A percentile compares a stretch with the other conserved stretches of the same genome.
Evolutionary conservation across 352 stramenopile genomes (phyloP).

Genomic region (Salisapilia sapeloensis): DNA sequence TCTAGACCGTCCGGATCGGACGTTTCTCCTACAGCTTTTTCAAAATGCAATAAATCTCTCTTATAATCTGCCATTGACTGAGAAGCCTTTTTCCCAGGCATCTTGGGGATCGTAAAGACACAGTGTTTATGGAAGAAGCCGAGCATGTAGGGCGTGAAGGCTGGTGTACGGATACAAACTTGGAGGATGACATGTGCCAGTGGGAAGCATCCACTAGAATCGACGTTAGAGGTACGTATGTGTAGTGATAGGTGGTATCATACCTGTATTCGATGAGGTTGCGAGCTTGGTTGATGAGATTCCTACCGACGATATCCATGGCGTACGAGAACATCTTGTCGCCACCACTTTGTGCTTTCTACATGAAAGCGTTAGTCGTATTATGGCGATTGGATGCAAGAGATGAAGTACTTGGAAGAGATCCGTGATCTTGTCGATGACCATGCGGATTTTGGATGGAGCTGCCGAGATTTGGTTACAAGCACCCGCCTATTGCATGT

Average conservation of each 20-base stretch:
- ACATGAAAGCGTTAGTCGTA: neutral
- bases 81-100: slow-evolving; percentile 23
- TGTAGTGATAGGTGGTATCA: slow-evolving; percentile 3
- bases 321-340: slow-evolving; percentile 55
- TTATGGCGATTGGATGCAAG: neutral
- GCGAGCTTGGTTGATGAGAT: slow-evolving; percentile 48
- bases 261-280: slow-evolving; percentile 67
- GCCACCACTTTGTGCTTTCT: slow-evolving; percentile 32
- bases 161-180: slow-evolving; percentile 47
- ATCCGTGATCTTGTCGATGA: slow-evolving; percentile 50
- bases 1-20: slow-evolving; percentile 37
- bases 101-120: slow-evolving; percentile 54
- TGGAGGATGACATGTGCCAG: slow-evolving; percentile 65
- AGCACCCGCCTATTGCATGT: slow-evolving; percentile 43
- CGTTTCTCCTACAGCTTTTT: slow-evolving; percentile 38
- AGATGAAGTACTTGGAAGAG: slow-evolving; percentile 22
- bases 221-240: neutral
- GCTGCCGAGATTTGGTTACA: slow-evolving; percentile 69
- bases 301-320: slow-evolving; percentile 47
- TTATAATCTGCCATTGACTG: slow-evolving; percentile 52
- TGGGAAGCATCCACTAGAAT: slow-evolving; percentile 36
- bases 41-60: slow-evolving; percentile 37
- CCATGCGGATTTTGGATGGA: slow-evolving; percentile 35
- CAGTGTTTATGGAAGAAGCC: slow-evolving; percentile 60
- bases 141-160: slow-evolving; percentile 52